Conservation (phyloP, 164 flowering plant genomes). For the Aristolochia fimbriata region DNA sequence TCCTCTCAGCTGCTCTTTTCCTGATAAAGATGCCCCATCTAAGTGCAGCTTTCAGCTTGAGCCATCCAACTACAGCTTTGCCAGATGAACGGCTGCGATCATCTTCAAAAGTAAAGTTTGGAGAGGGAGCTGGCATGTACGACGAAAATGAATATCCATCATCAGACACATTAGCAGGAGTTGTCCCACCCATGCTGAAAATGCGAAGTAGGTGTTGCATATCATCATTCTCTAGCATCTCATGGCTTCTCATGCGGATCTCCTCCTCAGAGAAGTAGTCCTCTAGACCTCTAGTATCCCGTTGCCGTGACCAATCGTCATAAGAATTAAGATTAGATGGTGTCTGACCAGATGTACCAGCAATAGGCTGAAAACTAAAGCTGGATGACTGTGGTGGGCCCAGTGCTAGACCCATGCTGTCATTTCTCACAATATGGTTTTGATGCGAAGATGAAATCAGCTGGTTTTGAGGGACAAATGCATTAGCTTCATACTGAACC, state of each 20-base stretch:
- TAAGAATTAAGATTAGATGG: constrained; percentile 39
- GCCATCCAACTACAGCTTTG: constrained; percentile 97
- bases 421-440: constrained; percentile 33
- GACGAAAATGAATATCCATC: constrained; percentile 34
- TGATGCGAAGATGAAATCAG: constrained; percentile 26
- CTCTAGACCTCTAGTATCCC: constrained; percentile 44
- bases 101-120: constrained; percentile 35
- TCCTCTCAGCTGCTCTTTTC: constrained; percentile 86
- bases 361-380: constrained; percentile 34
- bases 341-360: constrained; percentile 28
- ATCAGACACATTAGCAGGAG: constrained; percentile 25
- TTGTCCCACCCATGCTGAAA: constrained; percentile 53
- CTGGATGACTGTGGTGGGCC: constrained; percentile 47
- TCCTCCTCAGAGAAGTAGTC: constrained; percentile 77
- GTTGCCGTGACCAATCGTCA: constrained; percentile 46
- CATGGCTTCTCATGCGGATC: constrained; percentile 81
- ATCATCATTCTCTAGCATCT: constrained; percentile 93
- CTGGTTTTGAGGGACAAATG: constrained; percentile 35
- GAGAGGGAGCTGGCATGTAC: constrained; percentile 33
- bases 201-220: constrained; percentile 89
- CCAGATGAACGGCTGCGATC: constrained; percentile 68
- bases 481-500: constrained; percentile 31
- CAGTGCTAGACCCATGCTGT: constrained; percentile 32
- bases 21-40: constrained; percentile 96
- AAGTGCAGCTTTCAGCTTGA: constrained; percentile 89